Evolutionary conservation across 768 basidiomycete genomes (phyloP).

Genomic region (Russula emetica): DNA sequence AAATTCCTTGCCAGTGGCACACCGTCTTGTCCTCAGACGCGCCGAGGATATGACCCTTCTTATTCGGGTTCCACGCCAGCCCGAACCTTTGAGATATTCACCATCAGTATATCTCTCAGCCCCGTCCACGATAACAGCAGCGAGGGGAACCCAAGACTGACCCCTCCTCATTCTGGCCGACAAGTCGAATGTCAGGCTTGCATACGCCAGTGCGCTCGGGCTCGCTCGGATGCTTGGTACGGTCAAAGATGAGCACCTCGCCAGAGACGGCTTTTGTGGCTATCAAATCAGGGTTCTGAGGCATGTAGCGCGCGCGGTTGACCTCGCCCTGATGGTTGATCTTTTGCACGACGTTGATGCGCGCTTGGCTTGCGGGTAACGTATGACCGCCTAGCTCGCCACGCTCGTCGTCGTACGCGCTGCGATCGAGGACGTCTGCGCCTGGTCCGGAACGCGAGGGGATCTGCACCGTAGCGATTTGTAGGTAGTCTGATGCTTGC

Average conservation of each 20-base stretch:
- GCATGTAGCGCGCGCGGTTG: conserved; percentile 98
- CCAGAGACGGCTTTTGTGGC: conserved; percentile 92
- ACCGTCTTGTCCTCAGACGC: conserved; percentile 96
- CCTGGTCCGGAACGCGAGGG: conserved; percentile 75
- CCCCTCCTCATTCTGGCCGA: conserved; percentile 94
- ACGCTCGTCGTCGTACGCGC: conserved; percentile 85
- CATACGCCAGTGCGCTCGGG: conserved; percentile 81
- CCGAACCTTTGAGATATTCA: conserved; percentile 61
- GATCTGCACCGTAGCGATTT: conserved; percentile 91
- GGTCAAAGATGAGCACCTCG: conserved; percentile 91
- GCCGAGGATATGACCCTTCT: conserved; percentile 79
- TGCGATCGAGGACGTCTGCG: conserved; percentile 72
- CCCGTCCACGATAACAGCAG: not conserved
- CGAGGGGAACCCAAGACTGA: conserved; percentile 38
- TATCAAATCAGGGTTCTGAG: conserved; percentile 95
- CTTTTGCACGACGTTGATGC: conserved; percentile 84
- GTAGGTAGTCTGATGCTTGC: conserved; percentile 89
- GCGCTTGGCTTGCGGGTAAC: conserved; percentile 68
- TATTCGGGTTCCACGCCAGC: conserved; percentile 85
- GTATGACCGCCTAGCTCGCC: conserved; percentile 94
- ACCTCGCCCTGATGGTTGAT: conserved; percentile 97
- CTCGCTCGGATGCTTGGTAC: conserved; percentile 94
- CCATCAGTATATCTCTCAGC: conserved; percentile 1
- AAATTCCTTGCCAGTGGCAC: conserved; percentile 69
- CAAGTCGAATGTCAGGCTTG: conserved; percentile 85